A percentile compares a stretch with the other conserved stretches of the same genome.
Conservation (phyloP, 257 asterid species). For the Buddleja alternifolia region DNA sequence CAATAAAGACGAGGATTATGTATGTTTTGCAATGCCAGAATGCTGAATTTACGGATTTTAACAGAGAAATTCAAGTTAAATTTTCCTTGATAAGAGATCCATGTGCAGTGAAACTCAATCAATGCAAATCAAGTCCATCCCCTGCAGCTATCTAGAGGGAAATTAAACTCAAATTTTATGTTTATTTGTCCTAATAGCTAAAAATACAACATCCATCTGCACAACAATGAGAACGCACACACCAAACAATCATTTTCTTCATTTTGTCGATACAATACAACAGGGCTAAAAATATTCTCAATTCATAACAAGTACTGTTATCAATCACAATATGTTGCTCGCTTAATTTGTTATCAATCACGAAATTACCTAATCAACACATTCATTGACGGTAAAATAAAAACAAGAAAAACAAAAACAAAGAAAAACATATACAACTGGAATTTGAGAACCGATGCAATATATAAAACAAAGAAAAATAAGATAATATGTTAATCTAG, state of each 20-base stretch:
- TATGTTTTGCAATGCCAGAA: neutral
- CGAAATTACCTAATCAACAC: neutral
- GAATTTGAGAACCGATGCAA: neutral
- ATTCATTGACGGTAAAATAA: slow-evolving; percentile 3
- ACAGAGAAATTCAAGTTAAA: neutral
- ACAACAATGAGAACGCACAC: neutral
- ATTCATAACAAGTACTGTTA: too few species aligned
- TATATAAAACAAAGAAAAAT: neutral
- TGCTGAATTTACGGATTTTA: slow-evolving; percentile 13
- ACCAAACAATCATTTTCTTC: neutral
- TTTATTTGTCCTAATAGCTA: neutral
- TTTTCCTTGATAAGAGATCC: neutral
- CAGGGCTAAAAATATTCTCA: too few species aligned
- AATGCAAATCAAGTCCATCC: neutral
- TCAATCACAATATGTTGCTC: too few species aligned
- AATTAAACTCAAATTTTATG: neutral
- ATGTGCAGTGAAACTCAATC: neutral
- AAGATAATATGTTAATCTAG: too few species aligned
- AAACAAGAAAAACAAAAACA: too few species aligned
- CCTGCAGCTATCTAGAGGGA: neutral
- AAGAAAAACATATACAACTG: neutral
- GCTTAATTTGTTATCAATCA: neutral
- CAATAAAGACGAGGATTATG: too few species aligned
- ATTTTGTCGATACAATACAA: neutral
- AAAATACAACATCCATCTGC: neutral